Percentiles rank a stretch among this genome's conserved stretches.
phyloP scores from a whole-genome alignment of 352 stramenopile species.

The Globisporangium paroecandrum region DNA sequence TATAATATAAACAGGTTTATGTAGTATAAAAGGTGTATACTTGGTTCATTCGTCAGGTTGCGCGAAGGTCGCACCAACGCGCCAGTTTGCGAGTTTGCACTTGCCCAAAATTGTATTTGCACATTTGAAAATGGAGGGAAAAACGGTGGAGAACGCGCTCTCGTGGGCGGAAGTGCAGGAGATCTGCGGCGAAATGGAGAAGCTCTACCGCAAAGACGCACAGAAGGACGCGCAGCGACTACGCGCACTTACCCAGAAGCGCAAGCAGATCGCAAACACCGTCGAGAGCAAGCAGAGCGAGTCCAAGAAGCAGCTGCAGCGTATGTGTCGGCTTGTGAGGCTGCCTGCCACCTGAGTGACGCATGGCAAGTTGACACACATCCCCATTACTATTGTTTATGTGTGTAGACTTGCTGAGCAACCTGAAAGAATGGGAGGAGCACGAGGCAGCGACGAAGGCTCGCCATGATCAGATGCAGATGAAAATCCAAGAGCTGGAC shows the following conservation, averaged over 20 bases:
- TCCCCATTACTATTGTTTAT: not conserved
- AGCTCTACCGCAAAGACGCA: conserved; percentile 58
- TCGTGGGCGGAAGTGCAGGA: conserved; percentile 66
- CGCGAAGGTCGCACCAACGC: conserved; percentile 24
- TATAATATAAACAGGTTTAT: not conserved
- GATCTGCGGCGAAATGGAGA: conserved; percentile 66
- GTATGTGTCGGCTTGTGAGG: conserved; percentile 22
- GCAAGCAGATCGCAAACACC: conserved; percentile 51
- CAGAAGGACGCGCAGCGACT: conserved; percentile 54
- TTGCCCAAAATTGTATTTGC: conserved; percentile 6
- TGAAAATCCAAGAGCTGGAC: conserved; percentile 63
- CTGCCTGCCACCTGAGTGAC: not conserved
- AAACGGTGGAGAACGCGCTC: conserved; percentile 23
- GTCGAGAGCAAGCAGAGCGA: conserved; percentile 41
- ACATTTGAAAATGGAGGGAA: conserved; percentile 31
- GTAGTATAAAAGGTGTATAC: not conserved
- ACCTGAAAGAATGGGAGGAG: conserved; percentile 65
- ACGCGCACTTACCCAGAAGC: conserved; percentile 51
- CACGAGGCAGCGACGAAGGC: conserved; percentile 39
- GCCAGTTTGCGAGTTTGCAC: not conserved
- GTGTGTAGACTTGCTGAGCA: conserved; percentile 45
- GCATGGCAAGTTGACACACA: not conserved
- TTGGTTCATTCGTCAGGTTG: conserved; percentile 13
- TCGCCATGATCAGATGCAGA: conserved; percentile 49
- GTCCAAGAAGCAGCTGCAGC: conserved; percentile 52